Evolutionary conservation across 2,329 filamentous ascomycete species (phyloP), one percentile per base, ranked within the genome.

Genomic region (Fusarium citri): DNA sequence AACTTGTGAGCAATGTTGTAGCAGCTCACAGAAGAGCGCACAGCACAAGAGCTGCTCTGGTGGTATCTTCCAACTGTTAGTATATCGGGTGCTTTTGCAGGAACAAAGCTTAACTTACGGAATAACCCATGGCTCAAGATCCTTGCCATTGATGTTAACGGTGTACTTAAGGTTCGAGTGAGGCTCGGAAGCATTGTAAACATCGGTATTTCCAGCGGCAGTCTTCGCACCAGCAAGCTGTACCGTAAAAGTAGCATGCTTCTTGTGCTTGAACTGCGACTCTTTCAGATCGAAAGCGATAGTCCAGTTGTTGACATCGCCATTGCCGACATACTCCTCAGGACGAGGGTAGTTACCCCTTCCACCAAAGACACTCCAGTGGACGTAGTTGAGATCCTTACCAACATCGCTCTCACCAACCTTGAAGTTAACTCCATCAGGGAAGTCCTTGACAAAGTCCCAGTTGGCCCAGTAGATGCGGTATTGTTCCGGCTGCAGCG

Each of bases 291-390:
- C 81, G 63, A 88, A 90, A 1, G 82, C 72, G 28, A 90, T 79
- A 1, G 85, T 89, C 88, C 87, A 89, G 76, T 89, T 88, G 74
- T 88, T 88, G 26, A 88, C 82, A 23, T 76, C 51, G 82, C 73
- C 74, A 66, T 82, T 82, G 22, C 82, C 79, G 43, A 80, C 78
- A 51, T 84, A 83, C 8, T 81, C 76, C 46, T 82, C 78, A 2
- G 80, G 76, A 1, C 86, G 80, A 6, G 81, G 55, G 16, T 76
- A 83, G 75, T 88, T 85, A 2, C 80, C 86, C 28, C 85, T 79
- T 8, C 86, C 85, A 2, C 88, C 88, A 70, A 89, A 90, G 11
- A 88, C 87, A 59, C 84, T 86, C 89, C 88, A 91, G 74, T 91
- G 89, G 6, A 90, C 85, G 58, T 90, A 90, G 76, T 91, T 91